Base-by-base conservation (phyloP, 2,329 filamentous ascomycete genomes). In the Chaetomiaceae sp. region DNA sequence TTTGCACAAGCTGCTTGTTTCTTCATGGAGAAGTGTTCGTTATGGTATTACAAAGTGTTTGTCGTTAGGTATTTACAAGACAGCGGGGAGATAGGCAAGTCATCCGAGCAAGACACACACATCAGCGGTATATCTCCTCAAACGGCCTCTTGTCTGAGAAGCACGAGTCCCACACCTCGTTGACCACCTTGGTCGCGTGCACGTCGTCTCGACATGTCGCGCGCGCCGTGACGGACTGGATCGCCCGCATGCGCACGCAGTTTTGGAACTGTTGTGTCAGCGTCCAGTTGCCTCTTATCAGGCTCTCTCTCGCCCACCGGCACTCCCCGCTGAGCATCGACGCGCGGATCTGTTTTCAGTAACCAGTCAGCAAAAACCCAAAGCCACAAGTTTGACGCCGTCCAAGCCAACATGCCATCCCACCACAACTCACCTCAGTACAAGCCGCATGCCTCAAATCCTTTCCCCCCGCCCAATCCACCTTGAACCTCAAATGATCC, bases 151-250 rank as follows among this genome's bases (percentile, higher is more conserved):
- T 97, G 70, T 99, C 93, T 45, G 81, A 75, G 67, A 95, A 99
- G 69, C 93, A 99, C 62, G 90, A 96, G 60, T 96, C 91, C 89
- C 92, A 99, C n/a, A 99, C 93, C 69, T 95, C 86, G 69, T 97
- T 93, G 51, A 99, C 89, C 21, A 95, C 84, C 71, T 87, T 89
- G 45, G 82, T 80, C 4, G 93, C 93, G 60, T 97, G 88, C 13
- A 84, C 83, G 62, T 95, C 85, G 68, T 95, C 87, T 67, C 87
- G 88, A 65, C 91, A 93, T 41, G 78, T 77, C 14, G 90, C 89
- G 55, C 93, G 77, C 30, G 81, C 83, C 73, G 83, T 79, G 60
- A 99, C 82, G 19, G 88, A 95, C 59, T 87, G 72, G 30, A 89
- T 83, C 10, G 93, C 93, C 60, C 93, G 77, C 63, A 81, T 74